A percentile compares a stretch with the other conserved stretches of the same genome.
These are phyloP conservation scores for Mayamaea pseudoterrestris DNA, from an alignment of 108 stramenopile species.

Conservation along the genomic window DNA sequence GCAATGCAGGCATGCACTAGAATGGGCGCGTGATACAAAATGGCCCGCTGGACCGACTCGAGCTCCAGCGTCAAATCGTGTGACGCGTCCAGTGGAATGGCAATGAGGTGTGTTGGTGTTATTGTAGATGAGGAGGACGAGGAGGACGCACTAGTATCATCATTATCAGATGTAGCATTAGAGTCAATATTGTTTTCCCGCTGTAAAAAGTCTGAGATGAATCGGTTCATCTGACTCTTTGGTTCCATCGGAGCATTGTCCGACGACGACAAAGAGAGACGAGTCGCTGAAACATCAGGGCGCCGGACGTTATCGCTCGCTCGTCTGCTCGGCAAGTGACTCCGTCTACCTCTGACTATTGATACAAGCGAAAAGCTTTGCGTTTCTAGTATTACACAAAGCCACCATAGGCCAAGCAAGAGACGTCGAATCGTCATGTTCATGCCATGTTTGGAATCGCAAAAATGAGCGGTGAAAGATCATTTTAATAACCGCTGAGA, in stretches of 20 bases:
- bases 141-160: neutral
- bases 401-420: too few relatives aligned
- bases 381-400: too few relatives aligned
- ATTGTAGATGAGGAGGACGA: constrained; percentile 1
- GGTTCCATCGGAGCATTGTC: constrained; percentile 2
- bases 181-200: constrained; percentile 3
- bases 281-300: too few relatives aligned
- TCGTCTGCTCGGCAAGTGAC: too few relatives aligned
- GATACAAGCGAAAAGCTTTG: too few relatives aligned
- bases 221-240: constrained; percentile 19
- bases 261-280: too few relatives aligned
- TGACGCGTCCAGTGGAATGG: constrained; percentile 58
- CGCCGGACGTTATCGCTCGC: too few relatives aligned
- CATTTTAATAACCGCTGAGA: too few relatives aligned
- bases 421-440: too few relatives aligned
- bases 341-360: too few relatives aligned
- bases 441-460: too few relatives aligned
- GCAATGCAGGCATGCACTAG: constrained; percentile 60
- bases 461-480: too few relatives aligned
- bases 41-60: constrained; percentile 60
- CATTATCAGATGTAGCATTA: neutral
- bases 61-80: constrained; percentile 60
- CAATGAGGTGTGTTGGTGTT: constrained; percentile 50
- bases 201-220: constrained; percentile 11
- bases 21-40: constrained; percentile 68